Evolutionary conservation across 2,329 filamentous ascomycete species (phyloP), one percentile per base, ranked within the genome.

Genomic region (Aureobasidium sp.): DNA sequence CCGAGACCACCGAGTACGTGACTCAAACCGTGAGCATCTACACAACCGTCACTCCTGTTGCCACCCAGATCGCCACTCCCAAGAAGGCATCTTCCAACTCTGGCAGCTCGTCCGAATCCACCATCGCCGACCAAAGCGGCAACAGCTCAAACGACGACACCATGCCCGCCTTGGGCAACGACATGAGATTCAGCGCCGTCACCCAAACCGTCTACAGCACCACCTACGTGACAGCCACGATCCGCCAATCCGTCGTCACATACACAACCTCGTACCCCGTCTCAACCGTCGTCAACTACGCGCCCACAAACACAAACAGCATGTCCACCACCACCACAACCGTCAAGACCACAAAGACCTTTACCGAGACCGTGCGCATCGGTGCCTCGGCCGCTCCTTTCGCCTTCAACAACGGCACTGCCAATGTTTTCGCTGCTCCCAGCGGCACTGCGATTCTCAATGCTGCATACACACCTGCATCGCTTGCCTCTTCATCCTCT

Each of bases 361-460:
- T 37, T 29, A 57, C 54, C 54, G 55, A 58, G n/a, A 58, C 55
- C 11, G 23, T 58, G 2, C 29, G 25, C 11, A 29, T 58, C 11
- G 29, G 8, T 29, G 31, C 15, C 8, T 58, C 55, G 2, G 43
- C 31, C 3, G 55, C 55, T 9, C 55, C 55, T 21, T 58, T 58
- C 25, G 42, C 55, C 19, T 58, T 58, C 55, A 49, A 31, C 55
- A 58, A 58, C 43, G 55, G 21, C 21, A 58, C 55, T n/a, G 55
- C 55, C 55, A 43, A 43, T 23, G 3, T 58, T 1, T 33, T 37
- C n/a, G 43, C 43, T 15, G 43, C 43, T 33, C 31, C 42, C 33
- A 58, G 43, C 25, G 42, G 42, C 15, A 49, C 42, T 23, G 55
- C 23, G 6, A 27, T 45, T 15, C 11, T 49, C 42, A 49, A 49